Percentiles rank a stretch among this genome's conserved stretches.
Conservation (phyloP, 257 asterid genomes). For the Voacanga thouarsii region DNA sequence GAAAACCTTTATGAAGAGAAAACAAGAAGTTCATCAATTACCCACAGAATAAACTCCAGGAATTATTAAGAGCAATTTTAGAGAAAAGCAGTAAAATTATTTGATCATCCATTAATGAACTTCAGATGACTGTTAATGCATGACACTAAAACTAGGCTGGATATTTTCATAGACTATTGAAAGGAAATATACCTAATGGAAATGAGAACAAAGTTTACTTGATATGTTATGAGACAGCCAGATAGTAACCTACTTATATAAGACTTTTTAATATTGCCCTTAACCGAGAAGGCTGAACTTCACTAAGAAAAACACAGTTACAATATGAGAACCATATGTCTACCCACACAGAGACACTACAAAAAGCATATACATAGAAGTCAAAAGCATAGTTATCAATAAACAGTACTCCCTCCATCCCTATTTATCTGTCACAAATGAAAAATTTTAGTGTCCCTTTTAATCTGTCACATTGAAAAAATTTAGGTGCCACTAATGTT, state of each 20-base stretch:
- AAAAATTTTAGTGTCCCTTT: too few relatives aligned
- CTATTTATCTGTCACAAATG: too few relatives aligned
- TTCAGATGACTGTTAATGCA: background rate
- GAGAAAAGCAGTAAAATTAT: background rate
- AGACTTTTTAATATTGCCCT: background rate
- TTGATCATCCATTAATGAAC: background rate
- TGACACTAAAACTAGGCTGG: background rate
- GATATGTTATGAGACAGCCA: background rate
- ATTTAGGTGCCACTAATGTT: too few relatives aligned
- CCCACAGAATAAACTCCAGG: conserved; percentile 2
- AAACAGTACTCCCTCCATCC: too few relatives aligned
- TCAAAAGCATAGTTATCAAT: background rate
- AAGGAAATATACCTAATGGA: background rate
- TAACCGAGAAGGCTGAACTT: background rate
- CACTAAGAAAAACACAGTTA: conserved; percentile 2
- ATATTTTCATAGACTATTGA: background rate
- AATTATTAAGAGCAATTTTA: background rate
- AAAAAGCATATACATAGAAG: background rate
- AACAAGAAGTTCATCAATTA: conserved; percentile 20
- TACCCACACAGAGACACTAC: too few relatives aligned
- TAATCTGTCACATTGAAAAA: too few relatives aligned
- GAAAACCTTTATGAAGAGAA: conserved; percentile 55
- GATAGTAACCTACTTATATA: background rate
- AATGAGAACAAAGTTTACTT: background rate
- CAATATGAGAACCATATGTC: background rate